These are phyloP conservation scores for Hydnum rufescens DNA, from an alignment of 768 basidiomycete genomes.

Conservation along the genomic window DNA sequence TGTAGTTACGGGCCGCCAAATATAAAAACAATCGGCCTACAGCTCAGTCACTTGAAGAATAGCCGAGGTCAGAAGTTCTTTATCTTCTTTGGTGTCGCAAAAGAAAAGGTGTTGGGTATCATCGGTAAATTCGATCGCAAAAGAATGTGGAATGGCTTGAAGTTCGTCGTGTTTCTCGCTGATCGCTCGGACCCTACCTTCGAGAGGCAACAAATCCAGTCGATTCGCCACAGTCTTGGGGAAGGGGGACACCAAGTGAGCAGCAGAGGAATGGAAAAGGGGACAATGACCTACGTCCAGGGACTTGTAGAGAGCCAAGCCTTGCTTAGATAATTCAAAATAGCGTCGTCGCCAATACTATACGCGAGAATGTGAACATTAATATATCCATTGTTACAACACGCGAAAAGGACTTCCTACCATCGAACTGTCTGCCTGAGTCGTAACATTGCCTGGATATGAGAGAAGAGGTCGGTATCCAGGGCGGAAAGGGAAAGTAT, in stretches of 20 bases:
- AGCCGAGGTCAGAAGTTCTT: slow-evolving; percentile 7
- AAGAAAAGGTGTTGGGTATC: slow-evolving; percentile 35
- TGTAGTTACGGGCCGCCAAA: neutral
- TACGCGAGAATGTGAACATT: neutral
- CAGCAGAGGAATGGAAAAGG: neutral
- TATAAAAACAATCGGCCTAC: neutral
- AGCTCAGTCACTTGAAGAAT: neutral
- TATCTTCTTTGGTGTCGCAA: slow-evolving; percentile 10
- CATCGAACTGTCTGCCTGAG: slow-evolving; percentile 33
- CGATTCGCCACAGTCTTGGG: slow-evolving; percentile 18
- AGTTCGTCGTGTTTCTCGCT: slow-evolving; percentile 48
- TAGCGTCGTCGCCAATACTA: slow-evolving; percentile 40
- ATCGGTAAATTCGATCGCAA: slow-evolving; percentile 39
- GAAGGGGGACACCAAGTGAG: neutral
- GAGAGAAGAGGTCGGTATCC: slow-evolving; percentile 3
- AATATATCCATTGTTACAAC: too few relatives aligned
- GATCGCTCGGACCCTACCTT: slow-evolving; percentile 23
- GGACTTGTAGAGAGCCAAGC: slow-evolving; percentile 30
- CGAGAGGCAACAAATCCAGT: slow-evolving; percentile 24
- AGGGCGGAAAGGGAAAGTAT: neutral
- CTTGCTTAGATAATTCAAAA: slow-evolving; percentile 32
- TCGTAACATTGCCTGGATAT: slow-evolving; percentile 39
- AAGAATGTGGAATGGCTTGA: slow-evolving; percentile 43
- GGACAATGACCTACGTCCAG: slow-evolving; percentile 24
- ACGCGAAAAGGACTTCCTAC: slow-evolving; percentile 10